These are phyloP conservation scores for Rauvolfia tetraphylla DNA, from an alignment of 257 asterid species.

Conservation along the genomic window DNA sequence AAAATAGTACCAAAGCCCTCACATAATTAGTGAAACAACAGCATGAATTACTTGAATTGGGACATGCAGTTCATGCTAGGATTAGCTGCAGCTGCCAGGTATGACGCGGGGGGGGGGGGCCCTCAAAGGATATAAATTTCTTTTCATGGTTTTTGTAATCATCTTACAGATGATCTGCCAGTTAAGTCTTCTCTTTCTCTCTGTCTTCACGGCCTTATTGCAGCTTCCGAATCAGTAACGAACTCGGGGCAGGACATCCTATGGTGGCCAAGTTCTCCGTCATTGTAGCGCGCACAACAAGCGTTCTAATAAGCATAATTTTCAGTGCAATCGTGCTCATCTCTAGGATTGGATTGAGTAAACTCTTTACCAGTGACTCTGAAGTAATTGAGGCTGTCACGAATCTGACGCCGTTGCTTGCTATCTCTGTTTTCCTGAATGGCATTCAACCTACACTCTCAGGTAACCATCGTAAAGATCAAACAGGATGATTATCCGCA, in stretches of 20 bases:
- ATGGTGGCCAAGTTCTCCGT: constrained; percentile 29
- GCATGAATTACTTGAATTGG: constrained; percentile 39
- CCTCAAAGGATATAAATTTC: background rate
- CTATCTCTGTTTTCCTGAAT: constrained; percentile 30
- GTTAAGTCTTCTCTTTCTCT: no score
- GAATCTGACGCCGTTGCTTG: constrained; percentile 27
- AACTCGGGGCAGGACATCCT: constrained; percentile 38
- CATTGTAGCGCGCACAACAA: constrained; percentile 24
- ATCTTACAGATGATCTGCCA: background rate
- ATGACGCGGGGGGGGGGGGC: no score
- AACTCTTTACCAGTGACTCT: constrained; percentile 29
- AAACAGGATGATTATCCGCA: background rate
- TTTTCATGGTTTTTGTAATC: background rate
- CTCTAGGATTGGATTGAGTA: constrained; percentile 26
- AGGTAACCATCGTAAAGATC: constrained; percentile 12
- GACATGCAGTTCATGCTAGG: constrained; percentile 31
- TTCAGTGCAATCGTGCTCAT: constrained; percentile 24
- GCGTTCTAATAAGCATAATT: constrained; percentile 22
- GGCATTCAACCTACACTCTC: constrained; percentile 34
- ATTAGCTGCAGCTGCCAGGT: constrained; percentile 31
- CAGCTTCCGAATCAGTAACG: constrained; percentile 32
- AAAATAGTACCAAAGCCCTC: no score
- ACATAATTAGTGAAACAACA: constrained; percentile 2
- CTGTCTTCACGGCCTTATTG: no score
- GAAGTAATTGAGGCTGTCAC: constrained; percentile 24